Conservation (phyloP, 1,139 yeast genomes). For the Kodamaea alishanica region DNA sequence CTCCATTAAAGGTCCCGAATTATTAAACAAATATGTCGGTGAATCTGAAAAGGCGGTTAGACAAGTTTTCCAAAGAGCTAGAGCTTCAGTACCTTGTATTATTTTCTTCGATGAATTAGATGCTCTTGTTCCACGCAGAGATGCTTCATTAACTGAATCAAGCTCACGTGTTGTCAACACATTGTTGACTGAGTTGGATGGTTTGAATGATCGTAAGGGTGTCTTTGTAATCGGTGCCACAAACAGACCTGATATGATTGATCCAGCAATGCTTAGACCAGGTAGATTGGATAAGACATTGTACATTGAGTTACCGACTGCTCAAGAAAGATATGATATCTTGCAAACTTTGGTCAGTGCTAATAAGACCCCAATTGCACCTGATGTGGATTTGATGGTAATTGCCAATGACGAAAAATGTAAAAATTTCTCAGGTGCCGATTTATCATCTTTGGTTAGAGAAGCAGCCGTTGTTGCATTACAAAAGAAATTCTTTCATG, state of each 20-base stretch:
- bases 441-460: constrained; percentile 82
- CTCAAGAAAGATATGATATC: constrained; percentile 75
- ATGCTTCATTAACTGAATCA: constrained; percentile 80
- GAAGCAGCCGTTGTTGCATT: constrained; percentile 92
- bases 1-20: constrained; percentile 94
- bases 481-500: constrained; percentile 60
- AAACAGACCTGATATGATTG: constrained; percentile 96
- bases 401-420: constrained; percentile 78
- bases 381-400: constrained; percentile 53
- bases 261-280: constrained; percentile 96
- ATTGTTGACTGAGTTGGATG: constrained; percentile 87
- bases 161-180: constrained; percentile 95
- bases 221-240: constrained; percentile 96
- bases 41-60: constrained; percentile 94
- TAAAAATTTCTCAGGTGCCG: constrained; percentile 93
- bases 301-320: constrained; percentile 83
- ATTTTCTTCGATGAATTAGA: constrained; percentile 95
- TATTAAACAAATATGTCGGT: constrained; percentile 92
- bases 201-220: constrained; percentile 87
- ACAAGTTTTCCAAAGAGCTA: constrained; percentile 89
- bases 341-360: constrained; percentile 68
- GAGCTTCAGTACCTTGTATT: constrained; percentile 93
- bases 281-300: constrained; percentile 93
- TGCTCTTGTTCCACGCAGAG: constrained; percentile 93
- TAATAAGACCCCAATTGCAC: constrained; percentile 72